Evolutionary conservation across 805 yeast species (phyloP), one percentile per base, ranked within the genome.

Genomic region (Starmerella floricola): DNA sequence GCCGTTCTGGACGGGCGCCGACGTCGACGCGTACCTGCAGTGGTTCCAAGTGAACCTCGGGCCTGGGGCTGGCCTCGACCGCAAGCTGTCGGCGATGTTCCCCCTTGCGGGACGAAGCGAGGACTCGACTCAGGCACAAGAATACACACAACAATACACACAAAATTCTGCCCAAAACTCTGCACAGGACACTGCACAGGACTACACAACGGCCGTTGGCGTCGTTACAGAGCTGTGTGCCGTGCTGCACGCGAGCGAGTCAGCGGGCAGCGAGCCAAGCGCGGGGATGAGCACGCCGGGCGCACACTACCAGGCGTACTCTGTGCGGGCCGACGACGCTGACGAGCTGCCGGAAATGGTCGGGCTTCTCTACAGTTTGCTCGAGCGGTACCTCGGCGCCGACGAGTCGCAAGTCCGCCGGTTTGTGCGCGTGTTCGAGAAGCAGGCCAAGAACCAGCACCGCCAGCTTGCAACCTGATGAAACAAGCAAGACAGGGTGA

Each of bases 11-110:
- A 60, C 65, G 32, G 67, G 68, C n/a, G 52, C 54, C 2, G 62
- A 70, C 42, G 63, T 68, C 2, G 64, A 64, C 3, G 56, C 63
- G 21, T 79, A 75, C 55, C 55, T 76, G 21, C 61, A 67, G 18
- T 73, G 79, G 75, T 65, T 72, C 39, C 60, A 65, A 38, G 15
- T 21, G 5, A 20, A 32, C 3, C 31, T 47, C 13, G 23, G 37
- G 6, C 36, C 38, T 2, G 24, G 15, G n/a, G 21, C 30, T 4
- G 17, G 13, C 6, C 27, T 38, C 6, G 36, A 35, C 12, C 18
- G 44, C 11, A 43, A 57, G 4, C 33, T 57, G 30, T 33, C 30
- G 4, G 44, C 44, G 19, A 20, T 56, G 43, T 57, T 57, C 32
- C 60, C 61, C 6, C 18, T 40, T 16, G 31, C 31, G 12, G 30